phyloP scores from a whole-genome alignment of 2,329 filamentous ascomycete species.

The Colletotrichum musicola region DNA sequence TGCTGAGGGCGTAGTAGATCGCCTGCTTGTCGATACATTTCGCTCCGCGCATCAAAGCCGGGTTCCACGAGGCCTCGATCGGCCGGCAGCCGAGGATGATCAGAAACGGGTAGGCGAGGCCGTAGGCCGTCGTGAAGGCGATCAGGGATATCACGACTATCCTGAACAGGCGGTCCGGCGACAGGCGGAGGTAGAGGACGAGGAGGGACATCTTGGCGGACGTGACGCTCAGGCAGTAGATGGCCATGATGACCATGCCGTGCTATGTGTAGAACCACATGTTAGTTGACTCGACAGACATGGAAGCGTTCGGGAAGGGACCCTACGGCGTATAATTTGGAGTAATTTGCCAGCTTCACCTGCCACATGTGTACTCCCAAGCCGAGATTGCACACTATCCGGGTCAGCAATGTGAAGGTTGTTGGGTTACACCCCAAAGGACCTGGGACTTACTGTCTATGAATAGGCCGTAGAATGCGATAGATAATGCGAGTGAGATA shows the following conservation, averaged over 20 bases:
- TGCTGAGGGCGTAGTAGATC: conserved; percentile 28
- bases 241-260: conserved; percentile 3
- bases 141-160: conserved; percentile 47
- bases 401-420: not conserved
- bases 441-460: conserved; percentile 8
- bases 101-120: conserved; percentile 41
- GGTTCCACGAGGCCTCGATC: conserved; percentile 29
- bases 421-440: not conserved
- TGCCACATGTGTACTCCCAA: conserved; percentile 34
- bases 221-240: conserved; percentile 37
- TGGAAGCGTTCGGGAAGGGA: too few relatives aligned
- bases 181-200: conserved; percentile 36
- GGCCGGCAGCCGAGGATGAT: conserved; percentile 41
- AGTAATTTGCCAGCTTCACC: conserved; percentile 21
- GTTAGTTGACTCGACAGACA: not conserved
- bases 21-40: conserved; percentile 29
- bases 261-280: not conserved
- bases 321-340: conserved; percentile 21
- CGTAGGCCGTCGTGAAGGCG: conserved; percentile 46
- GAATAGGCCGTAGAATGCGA: conserved; percentile 19
- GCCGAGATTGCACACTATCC: conserved; percentile 19
- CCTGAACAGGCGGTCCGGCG: conserved; percentile 47
- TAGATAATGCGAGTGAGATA: conserved; percentile 7
- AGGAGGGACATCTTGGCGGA: conserved; percentile 39
- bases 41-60: not conserved